A percentile compares a stretch with the other conserved stretches of the same genome.
phyloP scores from a whole-genome alignment of 306 rosid genomes.

The Sophora flavescens region DNA sequence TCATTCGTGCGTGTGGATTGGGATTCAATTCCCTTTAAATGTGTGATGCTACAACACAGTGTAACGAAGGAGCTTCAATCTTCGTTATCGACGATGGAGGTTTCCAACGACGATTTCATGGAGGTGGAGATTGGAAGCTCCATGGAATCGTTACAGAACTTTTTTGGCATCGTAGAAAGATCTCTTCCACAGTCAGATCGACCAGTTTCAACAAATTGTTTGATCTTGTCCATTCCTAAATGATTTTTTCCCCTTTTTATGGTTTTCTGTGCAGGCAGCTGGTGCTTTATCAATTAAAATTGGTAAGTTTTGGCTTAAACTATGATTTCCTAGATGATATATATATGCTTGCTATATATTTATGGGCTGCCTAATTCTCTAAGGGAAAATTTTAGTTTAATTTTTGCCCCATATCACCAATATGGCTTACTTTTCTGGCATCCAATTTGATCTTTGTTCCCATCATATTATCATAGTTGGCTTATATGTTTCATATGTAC shows the following conservation, averaged over 20 bases:
- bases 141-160: slow-evolving; percentile 71
- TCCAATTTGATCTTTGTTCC: too few relatives aligned
- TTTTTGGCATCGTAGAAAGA: slow-evolving; percentile 74
- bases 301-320: slow-evolving; percentile 55
- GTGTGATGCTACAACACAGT: slow-evolving; percentile 55
- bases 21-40: slow-evolving; percentile 50
- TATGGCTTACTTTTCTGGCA: background rate
- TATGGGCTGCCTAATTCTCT: background rate
- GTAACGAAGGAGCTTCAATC: slow-evolving; percentile 51
- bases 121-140: slow-evolving; percentile 77
- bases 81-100: slow-evolving; percentile 69
- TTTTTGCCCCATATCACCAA: background rate
- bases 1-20: background rate
- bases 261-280: slow-evolving; percentile 77
- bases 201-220: background rate
- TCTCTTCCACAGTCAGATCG: slow-evolving; percentile 78
- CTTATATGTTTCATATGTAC: too few relatives aligned
- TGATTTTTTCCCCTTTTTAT: background rate
- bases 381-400: background rate
- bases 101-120: slow-evolving; percentile 64
- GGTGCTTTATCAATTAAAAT: slow-evolving; percentile 93
- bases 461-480: too few relatives aligned
- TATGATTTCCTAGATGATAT: background rate
- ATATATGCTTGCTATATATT: slow-evolving; percentile 20
- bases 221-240: slow-evolving; percentile 31